phyloP scores from a whole-genome alignment of 23 red algal species.

The Cyanidiococcus yangmingshanensis region DNA sequence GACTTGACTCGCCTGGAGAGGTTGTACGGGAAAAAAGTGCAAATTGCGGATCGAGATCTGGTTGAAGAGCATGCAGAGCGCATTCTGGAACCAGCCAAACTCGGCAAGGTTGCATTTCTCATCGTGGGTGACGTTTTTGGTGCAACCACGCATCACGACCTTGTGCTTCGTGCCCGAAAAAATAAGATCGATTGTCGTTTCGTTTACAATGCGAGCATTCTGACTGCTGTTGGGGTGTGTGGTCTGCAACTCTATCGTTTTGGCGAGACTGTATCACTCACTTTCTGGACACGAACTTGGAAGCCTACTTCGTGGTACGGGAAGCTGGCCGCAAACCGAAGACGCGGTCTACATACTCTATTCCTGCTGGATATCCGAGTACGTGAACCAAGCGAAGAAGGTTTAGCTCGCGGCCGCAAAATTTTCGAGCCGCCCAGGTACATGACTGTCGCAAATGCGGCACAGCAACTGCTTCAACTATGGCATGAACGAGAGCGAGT shows the following conservation, averaged over 20 bases:
- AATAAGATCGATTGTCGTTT: constrained; percentile 37
- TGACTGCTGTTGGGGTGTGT: constrained; percentile 79
- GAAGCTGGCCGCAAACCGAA: constrained; percentile 52
- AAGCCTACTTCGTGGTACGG: constrained; percentile 68
- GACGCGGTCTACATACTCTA: constrained; percentile 65
- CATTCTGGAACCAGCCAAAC: constrained; percentile 41
- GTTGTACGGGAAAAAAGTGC: constrained; percentile 54
- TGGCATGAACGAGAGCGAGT: neutral
- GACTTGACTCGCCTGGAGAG: constrained; percentile 26
- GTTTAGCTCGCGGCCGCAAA: constrained; percentile 63
- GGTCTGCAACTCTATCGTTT: constrained; percentile 93
- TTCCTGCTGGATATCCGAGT: constrained; percentile 95
- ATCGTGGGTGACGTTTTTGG: constrained; percentile 94
- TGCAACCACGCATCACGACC: constrained; percentile 88
- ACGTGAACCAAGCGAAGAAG: constrained; percentile 77
- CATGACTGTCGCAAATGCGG: constrained; percentile 77
- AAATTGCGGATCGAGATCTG: constrained; percentile 80
- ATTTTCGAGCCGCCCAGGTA: constrained; percentile 74
- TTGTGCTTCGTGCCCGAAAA: constrained; percentile 64
- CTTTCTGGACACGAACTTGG: constrained; percentile 66
- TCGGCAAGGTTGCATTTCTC: constrained; percentile 71
- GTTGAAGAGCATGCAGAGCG: constrained; percentile 61
- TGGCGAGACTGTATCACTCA: constrained; percentile 70
- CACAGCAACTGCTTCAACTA: constrained; percentile 51
- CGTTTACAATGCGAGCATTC: constrained; percentile 79